These are phyloP conservation scores for Oryza glumipatula DNA, from an alignment of 176 grass and related monocot species.

Conservation along the genomic window DNA sequence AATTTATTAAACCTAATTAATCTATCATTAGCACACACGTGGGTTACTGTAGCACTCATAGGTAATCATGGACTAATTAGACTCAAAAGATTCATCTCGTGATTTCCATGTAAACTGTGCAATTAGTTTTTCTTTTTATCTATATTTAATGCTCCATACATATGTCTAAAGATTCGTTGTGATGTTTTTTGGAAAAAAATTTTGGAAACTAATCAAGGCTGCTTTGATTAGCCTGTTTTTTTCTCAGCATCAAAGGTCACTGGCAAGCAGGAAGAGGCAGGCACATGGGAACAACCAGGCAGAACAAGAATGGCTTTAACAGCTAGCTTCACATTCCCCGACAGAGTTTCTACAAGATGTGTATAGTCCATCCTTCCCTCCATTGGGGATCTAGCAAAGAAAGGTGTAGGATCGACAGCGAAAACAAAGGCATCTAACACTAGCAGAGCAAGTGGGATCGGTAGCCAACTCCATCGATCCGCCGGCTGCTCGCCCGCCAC, in stretches of 20 bases:
- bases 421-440: constrained; percentile 1
- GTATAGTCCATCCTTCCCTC: constrained; percentile 13
- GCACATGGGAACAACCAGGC: neutral
- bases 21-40: too few species aligned
- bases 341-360: constrained; percentile 26
- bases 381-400: constrained; percentile 3
- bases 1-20: too few species aligned
- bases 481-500: constrained; percentile 35
- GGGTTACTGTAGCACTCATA: too few species aligned
- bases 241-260: neutral
- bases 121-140: too few species aligned
- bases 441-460: constrained; percentile 32
- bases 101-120: too few species aligned
- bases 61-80: too few species aligned
- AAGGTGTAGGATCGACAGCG: neutral
- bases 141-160: too few species aligned
- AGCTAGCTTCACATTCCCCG: constrained; percentile 23
- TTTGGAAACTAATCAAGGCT: too few species aligned
- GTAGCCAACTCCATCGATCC: constrained; percentile 31
- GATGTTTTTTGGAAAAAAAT: too few species aligned
- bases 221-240: neutral
- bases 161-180: too few species aligned
- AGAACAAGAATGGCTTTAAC: constrained; percentile 8
- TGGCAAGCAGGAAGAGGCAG: neutral
- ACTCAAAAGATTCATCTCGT: too few species aligned